Percentiles rank a stretch among this genome's conserved stretches.
These are phyloP conservation scores for Puccinia hordei DNA, from an alignment of 1,284 basidiomycete species.

Conservation along the genomic window DNA sequence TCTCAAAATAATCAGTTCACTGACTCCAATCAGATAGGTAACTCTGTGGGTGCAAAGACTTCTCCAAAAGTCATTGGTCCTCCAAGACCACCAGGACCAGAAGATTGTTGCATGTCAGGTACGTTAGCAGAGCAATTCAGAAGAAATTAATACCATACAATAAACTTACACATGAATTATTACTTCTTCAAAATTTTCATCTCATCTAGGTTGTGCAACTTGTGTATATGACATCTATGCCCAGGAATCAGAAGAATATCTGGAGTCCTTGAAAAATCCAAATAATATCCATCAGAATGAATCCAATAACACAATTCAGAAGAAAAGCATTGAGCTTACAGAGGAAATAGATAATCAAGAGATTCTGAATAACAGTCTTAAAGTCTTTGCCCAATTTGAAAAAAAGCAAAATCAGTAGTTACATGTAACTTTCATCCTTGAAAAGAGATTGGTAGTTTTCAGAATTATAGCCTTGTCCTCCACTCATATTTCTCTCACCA, in stretches of 20 bases:
- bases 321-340: not conserved
- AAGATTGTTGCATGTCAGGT: slow-evolving; percentile 56
- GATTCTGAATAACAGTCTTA: slow-evolving; percentile 25
- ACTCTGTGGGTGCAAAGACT: not conserved
- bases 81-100: slow-evolving; percentile 58
- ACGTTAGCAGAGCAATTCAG: not conserved
- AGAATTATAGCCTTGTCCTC: too few relatives aligned
- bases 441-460: not conserved
- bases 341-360: slow-evolving; percentile 29
- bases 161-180: not conserved
- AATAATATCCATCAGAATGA: not conserved
- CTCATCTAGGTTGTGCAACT: slow-evolving; percentile 55
- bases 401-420: not conserved
- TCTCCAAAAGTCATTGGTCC: not conserved
- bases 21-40: not conserved
- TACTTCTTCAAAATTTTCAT: not conserved
- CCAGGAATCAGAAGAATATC: slow-evolving; percentile 54
- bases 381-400: slow-evolving; percentile 26
- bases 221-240: slow-evolving; percentile 59
- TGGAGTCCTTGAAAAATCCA: slow-evolving; percentile 2
- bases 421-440: not conserved
- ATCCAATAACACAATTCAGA: not conserved
- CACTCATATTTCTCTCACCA: too few relatives aligned
- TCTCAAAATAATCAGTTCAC: not conserved
- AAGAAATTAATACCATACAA: not conserved